Percentiles rank a stretch among this genome's conserved stretches.
These are phyloP conservation scores for Didymella glomerata DNA, from an alignment of 2,329 filamentous ascomycete genomes.

Conservation along the genomic window DNA sequence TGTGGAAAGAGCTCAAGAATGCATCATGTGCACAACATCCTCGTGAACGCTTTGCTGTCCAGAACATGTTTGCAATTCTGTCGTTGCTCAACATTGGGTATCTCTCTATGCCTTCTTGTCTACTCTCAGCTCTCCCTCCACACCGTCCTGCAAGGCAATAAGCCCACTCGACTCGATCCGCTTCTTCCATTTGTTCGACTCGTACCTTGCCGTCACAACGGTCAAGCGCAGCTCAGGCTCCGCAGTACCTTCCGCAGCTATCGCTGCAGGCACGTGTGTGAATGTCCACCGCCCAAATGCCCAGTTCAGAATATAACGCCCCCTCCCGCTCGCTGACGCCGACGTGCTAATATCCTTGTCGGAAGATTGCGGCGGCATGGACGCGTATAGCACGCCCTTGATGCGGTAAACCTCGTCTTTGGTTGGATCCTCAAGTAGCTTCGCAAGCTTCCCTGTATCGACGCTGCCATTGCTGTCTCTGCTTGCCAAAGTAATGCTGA, in stretches of 20 bases:
- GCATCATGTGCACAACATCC: background rate
- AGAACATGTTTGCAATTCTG: background rate
- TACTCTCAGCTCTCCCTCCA: conserved; percentile 33
- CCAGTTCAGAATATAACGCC: conserved; percentile 93
- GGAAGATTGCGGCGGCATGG: conserved; percentile 58
- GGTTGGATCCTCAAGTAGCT: conserved; percentile 74
- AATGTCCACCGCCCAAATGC: conserved; percentile 96
- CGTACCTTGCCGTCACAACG: conserved; percentile 75
- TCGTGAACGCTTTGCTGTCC: background rate
- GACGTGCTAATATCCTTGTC: conserved; percentile 40
- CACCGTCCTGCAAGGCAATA: conserved; percentile 38
- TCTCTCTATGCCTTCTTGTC: conserved; percentile 26
- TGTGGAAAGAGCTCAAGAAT: background rate
- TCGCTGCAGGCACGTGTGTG: conserved; percentile 63
- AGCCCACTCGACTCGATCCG: conserved; percentile 67
- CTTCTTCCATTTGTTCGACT: conserved; percentile 80
- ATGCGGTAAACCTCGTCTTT: conserved; percentile 97
- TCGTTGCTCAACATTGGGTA: background rate
- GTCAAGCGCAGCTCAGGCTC: conserved; percentile 73
- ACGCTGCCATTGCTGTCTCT: conserved; percentile 64
- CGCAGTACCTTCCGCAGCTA: conserved; percentile 51
- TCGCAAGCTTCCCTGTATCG: conserved; percentile 63
- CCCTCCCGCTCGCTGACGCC: conserved; percentile 44
- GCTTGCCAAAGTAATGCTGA: conserved; percentile 74
- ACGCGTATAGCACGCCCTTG: conserved; percentile 71